phyloP scores from a whole-genome alignment of 2,329 filamentous ascomycete species.

The Fusarium continuum region DNA sequence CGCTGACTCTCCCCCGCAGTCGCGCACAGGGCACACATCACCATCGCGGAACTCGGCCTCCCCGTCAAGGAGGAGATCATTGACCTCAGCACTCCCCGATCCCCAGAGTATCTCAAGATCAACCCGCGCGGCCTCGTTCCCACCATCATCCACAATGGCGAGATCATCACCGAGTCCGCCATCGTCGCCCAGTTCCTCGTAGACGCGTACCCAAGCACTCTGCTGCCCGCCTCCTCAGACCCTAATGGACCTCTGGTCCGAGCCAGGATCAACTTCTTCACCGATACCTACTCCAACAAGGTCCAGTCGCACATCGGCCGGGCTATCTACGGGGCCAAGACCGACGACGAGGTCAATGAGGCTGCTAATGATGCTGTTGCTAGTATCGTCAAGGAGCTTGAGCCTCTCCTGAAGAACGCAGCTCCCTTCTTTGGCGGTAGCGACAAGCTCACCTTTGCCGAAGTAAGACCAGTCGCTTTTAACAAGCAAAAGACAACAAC shows the following conservation, averaged over 20 bases:
- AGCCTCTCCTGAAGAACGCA: slow-evolving; percentile 69
- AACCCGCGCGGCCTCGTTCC: slow-evolving; percentile 85
- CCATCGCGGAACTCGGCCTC: slow-evolving; percentile 71
- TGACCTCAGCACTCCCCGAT: slow-evolving; percentile 73
- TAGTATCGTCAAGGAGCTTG: slow-evolving; percentile 73
- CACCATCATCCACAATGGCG: slow-evolving; percentile 69
- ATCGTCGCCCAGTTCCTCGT: slow-evolving; percentile 77
- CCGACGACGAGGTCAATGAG: slow-evolving; percentile 60
- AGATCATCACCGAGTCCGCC: slow-evolving; percentile 77
- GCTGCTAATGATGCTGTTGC: slow-evolving; percentile 62
- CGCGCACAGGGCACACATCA: slow-evolving; percentile 80
- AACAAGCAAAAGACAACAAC: neutral
- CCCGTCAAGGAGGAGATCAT: slow-evolving; percentile 77
- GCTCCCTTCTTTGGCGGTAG: slow-evolving; percentile 72
- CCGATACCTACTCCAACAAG: slow-evolving; percentile 72
- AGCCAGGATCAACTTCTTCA: slow-evolving; percentile 76
- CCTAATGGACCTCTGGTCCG: slow-evolving; percentile 66
- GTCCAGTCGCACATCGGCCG: slow-evolving; percentile 59
- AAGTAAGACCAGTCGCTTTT: slow-evolving; percentile 60
- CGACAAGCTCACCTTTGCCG: slow-evolving; percentile 73
- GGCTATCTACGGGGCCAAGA: slow-evolving; percentile 55
- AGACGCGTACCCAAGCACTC: slow-evolving; percentile 73
- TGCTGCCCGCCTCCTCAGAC: slow-evolving; percentile 65
- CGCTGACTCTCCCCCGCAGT: slow-evolving; percentile 49
- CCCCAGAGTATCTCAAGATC: slow-evolving; percentile 77